A percentile compares a stretch with the other conserved stretches of the same genome.
Evolutionary conservation across 441 rosid genomes (phyloP).

Genomic region (Eutrema salsugineum): DNA sequence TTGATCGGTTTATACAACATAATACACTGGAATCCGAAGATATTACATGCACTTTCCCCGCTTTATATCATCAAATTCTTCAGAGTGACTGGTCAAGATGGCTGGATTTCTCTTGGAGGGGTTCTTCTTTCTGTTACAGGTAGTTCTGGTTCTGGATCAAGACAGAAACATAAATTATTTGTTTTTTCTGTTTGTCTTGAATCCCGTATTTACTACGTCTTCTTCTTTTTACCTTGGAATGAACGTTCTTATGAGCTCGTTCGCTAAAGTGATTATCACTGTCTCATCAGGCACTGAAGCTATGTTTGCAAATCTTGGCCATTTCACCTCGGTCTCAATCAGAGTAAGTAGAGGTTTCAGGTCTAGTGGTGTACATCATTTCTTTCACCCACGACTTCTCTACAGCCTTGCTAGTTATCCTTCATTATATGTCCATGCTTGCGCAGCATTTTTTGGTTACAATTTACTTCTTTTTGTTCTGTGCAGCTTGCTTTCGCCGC

Average conservation of each 20-base stretch:
- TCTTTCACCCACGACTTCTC: slow-evolving; percentile 10
- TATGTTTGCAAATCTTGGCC: slow-evolving; percentile 95
- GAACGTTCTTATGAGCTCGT: slow-evolving; percentile 1
- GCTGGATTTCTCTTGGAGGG: slow-evolving; percentile 98
- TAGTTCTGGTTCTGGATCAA: slow-evolving; percentile 37
- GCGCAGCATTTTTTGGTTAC: slow-evolving; percentile 21
- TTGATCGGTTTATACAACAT: slow-evolving; percentile 70
- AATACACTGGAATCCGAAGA: slow-evolving; percentile 71
- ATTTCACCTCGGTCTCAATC: slow-evolving; percentile 78
- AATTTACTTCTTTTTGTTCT: slow-evolving; percentile 19
- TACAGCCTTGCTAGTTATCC: slow-evolving; percentile 9
- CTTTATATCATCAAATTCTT: slow-evolving; percentile 74
- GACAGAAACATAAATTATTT: not conserved
- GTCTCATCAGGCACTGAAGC: slow-evolving; percentile 85
- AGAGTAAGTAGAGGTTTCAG: slow-evolving; percentile 49
- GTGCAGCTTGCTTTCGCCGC: slow-evolving; percentile 76
- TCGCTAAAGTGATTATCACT: slow-evolving; percentile 26
- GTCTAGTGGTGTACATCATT: slow-evolving; percentile 7
- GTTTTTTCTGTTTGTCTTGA: slow-evolving; percentile 1
- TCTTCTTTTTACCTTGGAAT: not conserved
- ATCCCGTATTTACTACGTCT: not conserved
- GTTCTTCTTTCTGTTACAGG: slow-evolving; percentile 83
- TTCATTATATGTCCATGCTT: slow-evolving; percentile 2
- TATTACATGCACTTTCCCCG: slow-evolving; percentile 72
- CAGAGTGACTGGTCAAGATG: slow-evolving; percentile 61